A percentile compares a stretch with the other conserved stretches of the same genome.
phyloP scores from a whole-genome alignment of 441 rosid genomes.

The Erodium moschatum region DNA sequence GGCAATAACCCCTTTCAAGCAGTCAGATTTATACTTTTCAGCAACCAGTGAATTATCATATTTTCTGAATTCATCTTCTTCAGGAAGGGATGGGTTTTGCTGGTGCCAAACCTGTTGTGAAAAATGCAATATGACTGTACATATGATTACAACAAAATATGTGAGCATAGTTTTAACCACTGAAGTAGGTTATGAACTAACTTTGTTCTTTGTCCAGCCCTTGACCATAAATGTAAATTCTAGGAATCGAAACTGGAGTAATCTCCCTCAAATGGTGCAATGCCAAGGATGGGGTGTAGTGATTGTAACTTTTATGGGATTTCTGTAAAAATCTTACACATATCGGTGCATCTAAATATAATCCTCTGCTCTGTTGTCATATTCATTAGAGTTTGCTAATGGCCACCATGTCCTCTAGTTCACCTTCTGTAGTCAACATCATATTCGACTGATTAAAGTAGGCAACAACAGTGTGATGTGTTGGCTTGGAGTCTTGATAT shows the following conservation, averaged over 20 bases:
- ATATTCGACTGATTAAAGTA: not conserved
- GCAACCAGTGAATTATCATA: not conserved
- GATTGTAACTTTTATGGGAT: no score
- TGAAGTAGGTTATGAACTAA: not conserved
- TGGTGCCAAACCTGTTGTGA: not conserved
- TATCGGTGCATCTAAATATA: no score
- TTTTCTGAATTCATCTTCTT: no score
- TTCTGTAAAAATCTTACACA: no score
- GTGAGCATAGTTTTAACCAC: conserved; percentile 6
- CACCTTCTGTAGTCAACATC: conserved; percentile 3
- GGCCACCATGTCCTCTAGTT: not conserved
- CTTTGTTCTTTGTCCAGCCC: not conserved
- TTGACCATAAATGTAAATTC: not conserved
- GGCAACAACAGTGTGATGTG: not conserved
- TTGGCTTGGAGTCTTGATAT: no score
- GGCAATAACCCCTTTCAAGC: no score
- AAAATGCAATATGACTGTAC: not conserved
- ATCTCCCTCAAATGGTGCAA: no score
- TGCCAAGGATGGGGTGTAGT: no score
- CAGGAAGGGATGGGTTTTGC: no score
- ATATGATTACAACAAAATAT: not conserved
- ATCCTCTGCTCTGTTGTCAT: no score
- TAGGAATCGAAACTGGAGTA: not conserved
- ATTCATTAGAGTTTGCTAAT: no score
- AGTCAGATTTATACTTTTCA: not conserved